Conservation (phyloP, 2,329 filamentous ascomycete species). For the Penicillium sp. region DNA sequence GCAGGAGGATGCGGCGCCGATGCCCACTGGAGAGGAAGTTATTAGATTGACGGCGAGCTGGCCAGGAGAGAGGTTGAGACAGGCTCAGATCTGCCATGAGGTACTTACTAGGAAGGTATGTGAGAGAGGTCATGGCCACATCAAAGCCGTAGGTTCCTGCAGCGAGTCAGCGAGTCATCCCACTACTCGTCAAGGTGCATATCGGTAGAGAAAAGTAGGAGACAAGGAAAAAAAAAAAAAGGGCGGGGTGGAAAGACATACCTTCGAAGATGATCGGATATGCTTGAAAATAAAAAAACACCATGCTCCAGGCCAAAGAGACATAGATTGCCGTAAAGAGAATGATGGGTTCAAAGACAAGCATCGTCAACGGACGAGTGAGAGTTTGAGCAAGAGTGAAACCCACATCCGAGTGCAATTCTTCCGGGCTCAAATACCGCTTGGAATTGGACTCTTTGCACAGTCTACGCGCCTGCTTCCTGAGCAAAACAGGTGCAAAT, state of each 20-base stretch:
- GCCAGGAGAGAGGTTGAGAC: too few relatives aligned
- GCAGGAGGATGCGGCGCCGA: slow-evolving; percentile 55
- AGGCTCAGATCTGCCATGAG: too few relatives aligned
- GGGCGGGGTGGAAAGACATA: slow-evolving; percentile 1
- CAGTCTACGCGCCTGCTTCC: slow-evolving; percentile 51
- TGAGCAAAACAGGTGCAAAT: slow-evolving; percentile 54
- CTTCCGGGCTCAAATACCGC: slow-evolving; percentile 52
- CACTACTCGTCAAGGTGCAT: too few relatives aligned
- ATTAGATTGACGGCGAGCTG: background rate
- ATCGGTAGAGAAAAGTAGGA: too few relatives aligned
- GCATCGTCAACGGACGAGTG: slow-evolving; percentile 66
- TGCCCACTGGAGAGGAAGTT: slow-evolving; percentile 42
- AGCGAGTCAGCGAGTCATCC: too few relatives aligned
- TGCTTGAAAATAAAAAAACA: slow-evolving; percentile 71
- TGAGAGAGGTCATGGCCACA: slow-evolving; percentile 58
- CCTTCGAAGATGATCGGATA: slow-evolving; percentile 64
- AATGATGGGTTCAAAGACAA: slow-evolving; percentile 66
- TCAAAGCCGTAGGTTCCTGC: slow-evolving; percentile 56
- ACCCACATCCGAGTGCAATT: slow-evolving; percentile 46
- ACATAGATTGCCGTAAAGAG: slow-evolving; percentile 64
- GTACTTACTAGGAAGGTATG: slow-evolving; percentile 55
- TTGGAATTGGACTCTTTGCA: slow-evolving; percentile 50
- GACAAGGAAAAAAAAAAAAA: too few relatives aligned
- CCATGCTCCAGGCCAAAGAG: slow-evolving; percentile 61
- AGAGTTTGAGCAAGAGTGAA: slow-evolving; percentile 49